Percentiles rank a stretch among this genome's conserved stretches.
phyloP scores from a whole-genome alignment of 345 rosid species.

The Pugionium cornutum region DNA sequence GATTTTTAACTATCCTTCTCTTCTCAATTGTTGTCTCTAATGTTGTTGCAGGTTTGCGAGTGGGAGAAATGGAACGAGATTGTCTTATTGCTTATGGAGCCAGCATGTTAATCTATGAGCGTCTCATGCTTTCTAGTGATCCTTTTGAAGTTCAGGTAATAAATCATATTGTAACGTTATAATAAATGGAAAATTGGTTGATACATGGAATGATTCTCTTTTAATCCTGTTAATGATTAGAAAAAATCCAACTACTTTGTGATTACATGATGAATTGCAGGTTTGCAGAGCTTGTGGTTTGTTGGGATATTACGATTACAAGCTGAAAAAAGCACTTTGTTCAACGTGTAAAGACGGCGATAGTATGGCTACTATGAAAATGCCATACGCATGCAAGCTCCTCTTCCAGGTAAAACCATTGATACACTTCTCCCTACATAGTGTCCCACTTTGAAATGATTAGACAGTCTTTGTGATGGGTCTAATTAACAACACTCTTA shows the following conservation, averaged over 20 bases:
- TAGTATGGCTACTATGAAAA: conserved; percentile 73
- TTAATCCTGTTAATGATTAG: not conserved
- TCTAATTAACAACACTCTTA: not conserved
- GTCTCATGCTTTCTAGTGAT: conserved; percentile 91
- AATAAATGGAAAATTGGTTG: not conserved
- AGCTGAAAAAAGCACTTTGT: conserved; percentile 73
- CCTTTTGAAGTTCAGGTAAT: conserved; percentile 94
- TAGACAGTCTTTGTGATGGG: not conserved
- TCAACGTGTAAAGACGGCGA: conserved; percentile 80
- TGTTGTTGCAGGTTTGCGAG: conserved; percentile 73
- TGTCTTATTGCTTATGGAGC: conserved; percentile 97
- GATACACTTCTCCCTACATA: not conserved
- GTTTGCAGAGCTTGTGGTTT: conserved; percentile 87
- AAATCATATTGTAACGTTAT: conserved; percentile 1
- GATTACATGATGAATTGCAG: conserved; percentile 42
- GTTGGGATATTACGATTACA: conserved; percentile 83
- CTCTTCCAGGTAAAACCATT: conserved; percentile 61
- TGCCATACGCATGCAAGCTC: conserved; percentile 97
- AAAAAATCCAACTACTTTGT: not conserved
- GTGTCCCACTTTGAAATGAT: not conserved
- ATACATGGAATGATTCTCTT: no score
- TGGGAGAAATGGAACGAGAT: conserved; percentile 98
- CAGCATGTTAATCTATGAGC: conserved; percentile 85
- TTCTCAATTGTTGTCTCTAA: conserved; percentile 17
- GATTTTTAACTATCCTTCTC: conserved; percentile 4